Base-by-base conservation (phyloP, 805 yeast genomes). In the Wickerhamiella qilinensis region DNA sequence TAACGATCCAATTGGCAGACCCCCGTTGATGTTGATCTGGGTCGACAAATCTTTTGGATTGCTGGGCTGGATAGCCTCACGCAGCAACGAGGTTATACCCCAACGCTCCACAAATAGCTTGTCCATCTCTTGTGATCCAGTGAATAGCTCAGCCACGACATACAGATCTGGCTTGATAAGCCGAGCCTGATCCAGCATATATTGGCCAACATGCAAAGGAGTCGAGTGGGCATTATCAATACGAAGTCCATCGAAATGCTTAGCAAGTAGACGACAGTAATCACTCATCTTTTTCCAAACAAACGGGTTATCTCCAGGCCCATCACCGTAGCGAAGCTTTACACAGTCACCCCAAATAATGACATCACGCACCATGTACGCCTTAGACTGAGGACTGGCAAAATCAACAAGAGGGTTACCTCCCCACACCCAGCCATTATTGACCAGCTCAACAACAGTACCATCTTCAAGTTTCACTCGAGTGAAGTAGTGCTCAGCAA, bases 341-440 rank as follows among this genome's bases (percentile, higher is more conserved):
- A 88, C 86, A 64, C 98, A 88, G 55, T 88, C 98, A 2, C 94
- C 91, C 98, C 98, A 88, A 20, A 88, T 82, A 47, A 88, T 85
- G 11, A 88, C 94, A 57, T 88, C 95, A 54, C 98, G 71, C 38
- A 93, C 68, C 36, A 88, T 59, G 53, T 91, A 88, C 3, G 93
- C 86, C 52, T 73, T 78, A 4, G 93, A 74, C 39, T 75, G 49
- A 21, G 67, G 57, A 0, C 94, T 79, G 0, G 97, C 98, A 68
- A 88, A 88, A 59, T 88, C 97, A 2, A 83, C 78, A 41, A 86
- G 59, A 2, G 97, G 96, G 48, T 88, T 77, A 9, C 94, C 96
- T 38, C 83, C 86, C 98, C 98, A 88, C 40, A 91, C 84, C 96
- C 97, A 88, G 35, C 98, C 98, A 52, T 91, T 88, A 54, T 91